These are phyloP conservation scores for Hemileccinum impolitum DNA, from an alignment of 768 basidiomycete genomes.

Conservation along the genomic window DNA sequence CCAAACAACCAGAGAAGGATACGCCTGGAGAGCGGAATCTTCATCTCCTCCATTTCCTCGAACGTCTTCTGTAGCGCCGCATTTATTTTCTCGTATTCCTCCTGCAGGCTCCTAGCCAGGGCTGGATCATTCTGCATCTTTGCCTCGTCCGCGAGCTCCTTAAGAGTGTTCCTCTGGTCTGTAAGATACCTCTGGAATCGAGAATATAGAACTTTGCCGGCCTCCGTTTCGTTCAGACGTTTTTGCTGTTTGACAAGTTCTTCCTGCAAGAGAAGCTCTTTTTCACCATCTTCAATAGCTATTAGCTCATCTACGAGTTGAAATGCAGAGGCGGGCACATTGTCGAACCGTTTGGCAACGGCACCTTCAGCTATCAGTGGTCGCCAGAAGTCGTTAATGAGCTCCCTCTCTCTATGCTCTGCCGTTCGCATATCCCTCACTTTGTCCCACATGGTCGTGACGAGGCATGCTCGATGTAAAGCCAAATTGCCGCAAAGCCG, in stretches of 20 bases:
- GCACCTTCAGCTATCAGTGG: slow-evolving; percentile 3
- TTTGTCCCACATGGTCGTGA: slow-evolving; percentile 34
- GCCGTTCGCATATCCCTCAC: slow-evolving; percentile 13
- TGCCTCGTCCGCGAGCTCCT: slow-evolving; percentile 19
- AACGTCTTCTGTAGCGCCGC: slow-evolving; percentile 14
- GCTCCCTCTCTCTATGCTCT: slow-evolving; percentile 20
- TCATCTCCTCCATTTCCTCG: slow-evolving; percentile 19
- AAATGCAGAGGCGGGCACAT: not conserved
- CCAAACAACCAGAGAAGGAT: slow-evolving; percentile 6
- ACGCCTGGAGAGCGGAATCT: slow-evolving; percentile 11
- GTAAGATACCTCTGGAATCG: slow-evolving; percentile 13
- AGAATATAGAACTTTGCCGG: slow-evolving; percentile 16
- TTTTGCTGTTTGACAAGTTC: slow-evolving; percentile 13
- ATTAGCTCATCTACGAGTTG: not conserved
- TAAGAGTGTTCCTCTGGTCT: slow-evolving; percentile 13
- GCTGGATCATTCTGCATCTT: slow-evolving; percentile 8
- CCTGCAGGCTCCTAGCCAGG: slow-evolving; percentile 9
- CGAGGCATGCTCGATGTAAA: too few relatives aligned
- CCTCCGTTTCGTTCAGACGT: slow-evolving; percentile 21
- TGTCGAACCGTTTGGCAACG: not conserved
- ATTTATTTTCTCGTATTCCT: slow-evolving; percentile 11
- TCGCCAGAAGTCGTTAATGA: slow-evolving; percentile 26
- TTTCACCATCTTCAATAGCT: accelerated
- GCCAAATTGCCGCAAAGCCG: too few relatives aligned
- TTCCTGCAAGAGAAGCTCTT: slow-evolving; percentile 18